Evolutionary conservation across 305 asterid species (phyloP), one percentile per base, ranked within the genome.

Genomic region (Lippia alba): DNA sequence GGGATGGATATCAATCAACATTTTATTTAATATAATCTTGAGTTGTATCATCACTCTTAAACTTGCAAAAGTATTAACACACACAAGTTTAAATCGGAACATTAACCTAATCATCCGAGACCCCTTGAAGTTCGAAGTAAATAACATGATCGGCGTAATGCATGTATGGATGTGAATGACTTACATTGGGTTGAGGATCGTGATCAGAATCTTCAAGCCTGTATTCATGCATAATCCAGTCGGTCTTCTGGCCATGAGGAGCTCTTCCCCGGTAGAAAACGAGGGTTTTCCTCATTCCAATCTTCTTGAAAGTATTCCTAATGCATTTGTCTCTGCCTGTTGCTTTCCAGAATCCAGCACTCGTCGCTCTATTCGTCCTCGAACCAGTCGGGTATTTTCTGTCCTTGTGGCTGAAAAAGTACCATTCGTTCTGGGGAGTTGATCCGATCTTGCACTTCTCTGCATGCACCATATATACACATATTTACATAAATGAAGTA

Each of bases 171-270:
- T 36, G 8, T 4, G 6, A 36, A 36, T 36, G 41, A 34, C 16
- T n/a, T 74, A 57, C 66, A 51, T 69, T 65, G n/a, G 72, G 64
- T 7, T 71, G 76, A 16, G 56, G 54, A 4, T 69, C 69, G n/a
- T 39, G 4, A 12, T 57, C 45, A 18, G 78, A 58, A 10, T 86
- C 96, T 56, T 88, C 91, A 7, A 91, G 93, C 55, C 97, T 50
- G 59, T 85, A 91, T 56, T 91, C 97, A 48, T 91, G 97, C 97
- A 91, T 91, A 61, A 91, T 91, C 97, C 96, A 91, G 45, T 88
- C 94, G 11, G 96, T 84, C 77, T 88, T 91, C 34, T 82, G 94
- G 66, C 97, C 97, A 77, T 88, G 93, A 36, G 97, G 97, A 48
- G 97, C 97, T 53, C 97, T 56, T 0, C 97, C 97, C 8, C 94